Evolutionary conservation across 441 rosid genomes (phyloP).

Genomic region (Populus tomentosa): DNA sequence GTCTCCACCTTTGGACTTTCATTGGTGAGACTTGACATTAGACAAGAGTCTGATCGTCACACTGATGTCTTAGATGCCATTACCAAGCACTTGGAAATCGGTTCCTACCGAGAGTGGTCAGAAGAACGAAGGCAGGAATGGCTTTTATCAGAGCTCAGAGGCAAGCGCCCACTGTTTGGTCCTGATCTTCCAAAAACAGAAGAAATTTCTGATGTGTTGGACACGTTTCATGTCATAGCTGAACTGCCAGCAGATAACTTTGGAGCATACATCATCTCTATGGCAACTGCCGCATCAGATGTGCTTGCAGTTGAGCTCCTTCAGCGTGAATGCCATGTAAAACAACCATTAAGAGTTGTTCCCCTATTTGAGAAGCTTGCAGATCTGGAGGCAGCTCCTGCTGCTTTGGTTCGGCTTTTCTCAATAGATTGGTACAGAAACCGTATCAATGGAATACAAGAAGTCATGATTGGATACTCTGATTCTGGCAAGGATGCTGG

Average conservation of each 20-base stretch:
- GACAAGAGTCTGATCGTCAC: slow-evolving; percentile 97
- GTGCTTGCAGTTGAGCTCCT: slow-evolving; percentile 94
- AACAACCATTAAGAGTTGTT: slow-evolving; percentile 83
- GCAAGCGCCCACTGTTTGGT: slow-evolving; percentile 91
- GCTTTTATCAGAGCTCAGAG: slow-evolving; percentile 83
- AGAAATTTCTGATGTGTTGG: slow-evolving; percentile 84
- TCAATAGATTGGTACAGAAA: slow-evolving; percentile 88
- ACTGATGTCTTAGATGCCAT: slow-evolving; percentile 93
- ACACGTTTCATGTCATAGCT: slow-evolving; percentile 76
- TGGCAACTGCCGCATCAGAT: slow-evolving; percentile 96
- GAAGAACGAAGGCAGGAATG: slow-evolving; percentile 86
- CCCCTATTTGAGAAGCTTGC: slow-evolving; percentile 97
- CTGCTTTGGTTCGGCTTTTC: slow-evolving; percentile 81
- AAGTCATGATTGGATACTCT: slow-evolving; percentile 98
- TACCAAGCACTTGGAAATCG: slow-evolving; percentile 75
- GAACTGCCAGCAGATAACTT: slow-evolving; percentile 85
- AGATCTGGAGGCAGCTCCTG: slow-evolving; percentile 94
- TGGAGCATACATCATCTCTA: slow-evolving; percentile 94
- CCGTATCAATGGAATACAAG: slow-evolving; percentile 87
- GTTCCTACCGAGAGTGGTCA: slow-evolving; percentile 90
- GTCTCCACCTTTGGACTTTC: slow-evolving; percentile 96
- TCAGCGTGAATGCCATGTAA: slow-evolving; percentile 88
- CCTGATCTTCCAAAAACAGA: slow-evolving; percentile 93
- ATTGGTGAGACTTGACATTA: slow-evolving; percentile 84
- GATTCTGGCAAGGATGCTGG: slow-evolving; percentile 99